Evolutionary conservation across 1,284 basidiomycete genomes (phyloP), one percentile per base, ranked within the genome.

Genomic region (Ustilago esculenta): DNA sequence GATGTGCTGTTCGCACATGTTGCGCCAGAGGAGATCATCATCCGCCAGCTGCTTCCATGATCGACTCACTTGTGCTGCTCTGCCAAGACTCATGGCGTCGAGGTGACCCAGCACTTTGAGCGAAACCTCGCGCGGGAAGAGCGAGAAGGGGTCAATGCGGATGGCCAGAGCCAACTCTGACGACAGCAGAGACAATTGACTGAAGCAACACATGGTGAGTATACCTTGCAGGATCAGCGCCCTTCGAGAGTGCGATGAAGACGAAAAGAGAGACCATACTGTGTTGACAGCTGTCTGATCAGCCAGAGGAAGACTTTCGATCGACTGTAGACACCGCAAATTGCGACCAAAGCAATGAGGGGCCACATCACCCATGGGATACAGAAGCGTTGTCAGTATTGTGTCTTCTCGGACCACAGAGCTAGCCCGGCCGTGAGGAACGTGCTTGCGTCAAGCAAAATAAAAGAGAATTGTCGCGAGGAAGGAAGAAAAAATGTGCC

Each of bases 181-280:
- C 14, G 92, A 91, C 44, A 99, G 89, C 53, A 98, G 90, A 20
- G 95, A 97, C n/a, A 98, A 89, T 79, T 98, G 95, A 34, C 92
- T 92, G 85, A 96, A 98, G 84, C 95, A 98, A 83, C 95, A 98
- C 92, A 98, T 98, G n/a, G 96, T 98, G 74, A 99, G 88, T 59
- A 99, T 87, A 27, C 95, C 95, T 78, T 93, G 92, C 41, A 99
- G 89, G 79, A 98, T 98, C 78, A 98, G 88, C 35, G 92, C 91
- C 35, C 95, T 88, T 30, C 92, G 89, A 10, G 90, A 88, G 77
- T 96, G 93, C 0, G 93, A 89, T 1, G 95, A 96, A 0, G 92
- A 92, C 11, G 93, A 96, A 84, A 99, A 99, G 75, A 90, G 91
- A 56, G 94, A 92, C 96, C 96, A 99, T 64, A 98, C 89, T 7